Evolutionary conservation across 2,329 filamentous ascomycete genomes (phyloP).

Genomic region (Aureobasidium sp.): DNA sequence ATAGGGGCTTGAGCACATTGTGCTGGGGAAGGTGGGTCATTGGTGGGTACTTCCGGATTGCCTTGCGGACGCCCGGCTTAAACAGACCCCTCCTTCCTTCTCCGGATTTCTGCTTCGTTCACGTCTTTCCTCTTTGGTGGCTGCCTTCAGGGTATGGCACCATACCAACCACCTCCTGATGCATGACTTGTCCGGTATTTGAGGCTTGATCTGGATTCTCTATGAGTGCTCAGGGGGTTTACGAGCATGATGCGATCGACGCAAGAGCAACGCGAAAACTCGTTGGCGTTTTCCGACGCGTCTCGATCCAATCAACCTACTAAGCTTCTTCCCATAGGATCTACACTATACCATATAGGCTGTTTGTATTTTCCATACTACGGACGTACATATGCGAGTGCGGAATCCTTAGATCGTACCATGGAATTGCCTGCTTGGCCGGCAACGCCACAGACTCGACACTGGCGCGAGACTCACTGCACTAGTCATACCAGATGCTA

Average conservation of each 20-base stretch:
- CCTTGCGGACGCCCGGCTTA: neutral
- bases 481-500: neutral
- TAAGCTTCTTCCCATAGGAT: neutral
- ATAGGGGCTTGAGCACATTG: neutral
- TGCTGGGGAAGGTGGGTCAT: neutral
- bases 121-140: too few species aligned
- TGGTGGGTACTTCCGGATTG: neutral
- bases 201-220: constrained; percentile 2
- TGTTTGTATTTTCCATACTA: neutral
- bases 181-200: neutral
- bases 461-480: neutral
- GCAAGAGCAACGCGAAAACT: neutral
- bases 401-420: neutral
- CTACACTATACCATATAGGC: neutral
- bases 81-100: neutral
- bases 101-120: neutral
- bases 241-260: neutral
- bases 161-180: neutral
- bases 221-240: neutral
- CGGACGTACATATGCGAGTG: neutral
- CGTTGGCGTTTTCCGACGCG: neutral
- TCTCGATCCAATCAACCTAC: neutral
- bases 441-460: neutral
- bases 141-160: neutral
- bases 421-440: neutral